phyloP scores from a whole-genome alignment of 495 filamentous ascomycete species.

The Daldinia concentrica region DNA sequence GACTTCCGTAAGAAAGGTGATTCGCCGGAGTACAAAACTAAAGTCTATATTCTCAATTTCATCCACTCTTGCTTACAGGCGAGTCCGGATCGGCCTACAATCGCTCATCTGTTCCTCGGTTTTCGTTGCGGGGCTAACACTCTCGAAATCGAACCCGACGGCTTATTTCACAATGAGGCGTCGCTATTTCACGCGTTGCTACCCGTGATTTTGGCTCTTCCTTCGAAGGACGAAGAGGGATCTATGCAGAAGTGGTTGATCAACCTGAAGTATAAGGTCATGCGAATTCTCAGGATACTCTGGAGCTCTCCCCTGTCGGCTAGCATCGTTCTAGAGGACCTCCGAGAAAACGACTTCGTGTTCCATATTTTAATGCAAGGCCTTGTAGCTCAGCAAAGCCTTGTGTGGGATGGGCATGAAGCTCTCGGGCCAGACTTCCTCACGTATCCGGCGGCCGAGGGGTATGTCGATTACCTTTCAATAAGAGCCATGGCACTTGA shows the following conservation, averaged over 20 bases:
- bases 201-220: constrained; percentile 68
- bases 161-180: constrained; percentile 69
- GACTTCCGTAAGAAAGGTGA: constrained; percentile 71
- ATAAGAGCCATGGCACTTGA: constrained; percentile 78
- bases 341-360: constrained; percentile 78
- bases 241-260: constrained; percentile 76
- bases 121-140: constrained; percentile 75
- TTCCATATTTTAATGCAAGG: constrained; percentile 74
- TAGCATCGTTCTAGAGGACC: constrained; percentile 74
- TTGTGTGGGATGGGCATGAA: constrained; percentile 73
- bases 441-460: constrained; percentile 65
- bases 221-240: constrained; percentile 65
- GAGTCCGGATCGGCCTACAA: constrained; percentile 74
- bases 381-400: constrained; percentile 66
- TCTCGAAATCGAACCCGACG: constrained; percentile 69
- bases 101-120: constrained; percentile 90
- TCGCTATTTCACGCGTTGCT: constrained; percentile 88
- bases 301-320: constrained; percentile 88
- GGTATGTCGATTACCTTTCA: constrained; percentile 76
- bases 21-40: constrained; percentile 75
- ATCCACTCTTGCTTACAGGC: constrained; percentile 78
- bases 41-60: constrained; percentile 81
- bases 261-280: constrained; percentile 74
- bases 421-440: constrained; percentile 67
- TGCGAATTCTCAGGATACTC: constrained; percentile 79